phyloP scores from a whole-genome alignment of 257 asterid genomes.

The Voacanga thouarsii region DNA sequence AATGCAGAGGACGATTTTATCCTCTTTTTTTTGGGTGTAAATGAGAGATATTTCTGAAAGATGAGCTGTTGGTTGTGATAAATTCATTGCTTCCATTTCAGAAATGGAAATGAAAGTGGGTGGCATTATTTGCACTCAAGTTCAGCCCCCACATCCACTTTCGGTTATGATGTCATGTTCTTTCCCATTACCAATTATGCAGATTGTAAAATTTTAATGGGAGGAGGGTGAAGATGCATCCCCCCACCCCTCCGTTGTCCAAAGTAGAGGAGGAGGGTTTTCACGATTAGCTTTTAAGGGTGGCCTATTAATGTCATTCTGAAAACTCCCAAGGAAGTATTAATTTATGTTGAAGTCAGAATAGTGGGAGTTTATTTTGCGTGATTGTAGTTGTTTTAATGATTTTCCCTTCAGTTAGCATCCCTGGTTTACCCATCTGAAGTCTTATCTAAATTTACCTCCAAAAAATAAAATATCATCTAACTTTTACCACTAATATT shows the following conservation, averaged over 20 bases:
- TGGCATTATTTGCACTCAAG: constrained; percentile 8
- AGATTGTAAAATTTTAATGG: not conserved
- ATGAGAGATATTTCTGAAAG: not conserved
- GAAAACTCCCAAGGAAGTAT: not conserved
- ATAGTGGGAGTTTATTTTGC: not conserved
- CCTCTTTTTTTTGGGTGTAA: not conserved
- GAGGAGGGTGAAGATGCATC: not conserved
- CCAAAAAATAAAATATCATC: too few relatives aligned
- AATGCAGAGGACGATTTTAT: not conserved
- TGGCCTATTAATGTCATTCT: not conserved
- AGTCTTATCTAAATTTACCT: not conserved
- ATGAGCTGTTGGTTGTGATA: constrained; percentile 9
- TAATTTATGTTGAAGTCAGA: not conserved
- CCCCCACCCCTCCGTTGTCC: not conserved
- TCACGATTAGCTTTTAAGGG: not conserved
- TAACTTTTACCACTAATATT: not conserved
- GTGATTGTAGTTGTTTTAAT: not conserved
- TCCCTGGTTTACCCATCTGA: not conserved
- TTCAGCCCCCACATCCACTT: not conserved
- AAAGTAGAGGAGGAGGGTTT: not conserved
- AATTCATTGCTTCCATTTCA: constrained; percentile 9
- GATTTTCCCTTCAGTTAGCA: not conserved
- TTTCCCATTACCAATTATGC: not conserved
- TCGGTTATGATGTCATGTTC: not conserved
- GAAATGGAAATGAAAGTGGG: constrained; percentile 1